Evolutionary conservation across 108 stramenopile genomes (phyloP).

Genomic region (Fistulifera pelliculosa): DNA sequence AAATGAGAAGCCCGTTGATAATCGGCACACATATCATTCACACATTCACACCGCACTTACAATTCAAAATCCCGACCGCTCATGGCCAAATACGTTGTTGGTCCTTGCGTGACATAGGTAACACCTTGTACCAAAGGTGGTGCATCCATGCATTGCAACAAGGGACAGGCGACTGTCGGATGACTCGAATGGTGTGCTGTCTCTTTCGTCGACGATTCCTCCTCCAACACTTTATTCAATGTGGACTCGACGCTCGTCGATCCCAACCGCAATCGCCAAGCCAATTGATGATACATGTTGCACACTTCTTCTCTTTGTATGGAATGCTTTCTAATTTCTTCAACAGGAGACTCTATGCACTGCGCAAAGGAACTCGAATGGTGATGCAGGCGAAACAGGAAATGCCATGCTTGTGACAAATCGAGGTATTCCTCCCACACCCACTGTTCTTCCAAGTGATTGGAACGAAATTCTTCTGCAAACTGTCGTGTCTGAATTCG

Average conservation of each 20-base stretch:
- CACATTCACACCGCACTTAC: constrained; percentile 37
- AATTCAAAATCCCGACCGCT: constrained; percentile 66
- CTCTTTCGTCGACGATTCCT: too few relatives aligned
- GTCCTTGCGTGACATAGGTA: constrained; percentile 54
- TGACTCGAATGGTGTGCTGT: constrained; percentile 10
- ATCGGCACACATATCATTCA: too few relatives aligned
- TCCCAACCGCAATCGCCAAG: constrained; percentile 53
- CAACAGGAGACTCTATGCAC: constrained; percentile 48
- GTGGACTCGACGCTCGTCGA: constrained; percentile 47
- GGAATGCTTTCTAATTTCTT: constrained; percentile 1
- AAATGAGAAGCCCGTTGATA: too few relatives aligned
- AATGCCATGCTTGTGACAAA: too few relatives aligned
- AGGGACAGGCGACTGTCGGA: constrained; percentile 37
- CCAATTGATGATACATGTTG: constrained; percentile 53
- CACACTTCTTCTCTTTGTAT: constrained; percentile 22
- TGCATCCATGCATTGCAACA: constrained; percentile 50
- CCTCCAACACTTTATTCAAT: constrained; percentile 23
- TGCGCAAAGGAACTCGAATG: constrained; percentile 33
- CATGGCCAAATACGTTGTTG: constrained; percentile 53
- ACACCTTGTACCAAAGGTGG: constrained; percentile 47
- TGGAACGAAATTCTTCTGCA: too few relatives aligned
- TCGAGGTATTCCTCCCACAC: too few relatives aligned
- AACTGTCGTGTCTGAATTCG: too few relatives aligned
- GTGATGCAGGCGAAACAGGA: too few relatives aligned
- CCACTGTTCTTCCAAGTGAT: too few relatives aligned